Conservation (phyloP, 139 green algal genomes). For the Trebouxia sp. region DNA sequence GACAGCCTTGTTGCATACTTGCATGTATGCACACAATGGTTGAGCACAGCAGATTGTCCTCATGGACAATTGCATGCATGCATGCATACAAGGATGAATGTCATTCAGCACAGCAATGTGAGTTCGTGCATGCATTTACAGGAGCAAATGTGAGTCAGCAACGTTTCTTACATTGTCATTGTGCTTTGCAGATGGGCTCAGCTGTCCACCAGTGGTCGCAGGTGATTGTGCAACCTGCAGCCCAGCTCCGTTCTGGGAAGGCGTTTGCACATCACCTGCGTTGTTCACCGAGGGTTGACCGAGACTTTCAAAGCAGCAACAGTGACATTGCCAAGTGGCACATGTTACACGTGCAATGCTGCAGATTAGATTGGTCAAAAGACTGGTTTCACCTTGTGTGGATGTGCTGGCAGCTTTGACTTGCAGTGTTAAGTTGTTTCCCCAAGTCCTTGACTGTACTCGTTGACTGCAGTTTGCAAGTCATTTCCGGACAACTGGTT, state of each 20-base stretch:
- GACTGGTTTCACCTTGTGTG: too few relatives aligned
- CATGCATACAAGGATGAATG: background rate
- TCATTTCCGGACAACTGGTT: too few relatives aligned
- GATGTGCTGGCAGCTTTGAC: too few relatives aligned
- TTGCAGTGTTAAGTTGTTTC: too few relatives aligned
- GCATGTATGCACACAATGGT: background rate
- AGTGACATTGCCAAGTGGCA: background rate
- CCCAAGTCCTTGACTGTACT: too few relatives aligned
- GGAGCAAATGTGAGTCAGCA: too few relatives aligned
- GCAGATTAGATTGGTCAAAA: too few relatives aligned
- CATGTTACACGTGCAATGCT: background rate
- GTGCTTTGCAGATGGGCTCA: background rate
- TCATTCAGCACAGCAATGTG: background rate
- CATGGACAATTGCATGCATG: too few relatives aligned
- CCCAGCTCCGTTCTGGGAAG: background rate
- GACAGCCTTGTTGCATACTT: background rate
- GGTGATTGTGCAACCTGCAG: background rate
- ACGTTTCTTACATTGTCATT: background rate
- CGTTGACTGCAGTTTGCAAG: too few relatives aligned
- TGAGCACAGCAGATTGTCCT: background rate
- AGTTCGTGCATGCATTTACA: background rate
- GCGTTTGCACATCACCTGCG: background rate
- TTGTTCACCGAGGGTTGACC: too few relatives aligned
- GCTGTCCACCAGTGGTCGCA: slow-evolving; percentile 4
- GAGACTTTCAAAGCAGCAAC: background rate